Evolutionary conservation across 208 protist species (phyloP).

Genomic region (Trypanosoma caninum): DNA sequence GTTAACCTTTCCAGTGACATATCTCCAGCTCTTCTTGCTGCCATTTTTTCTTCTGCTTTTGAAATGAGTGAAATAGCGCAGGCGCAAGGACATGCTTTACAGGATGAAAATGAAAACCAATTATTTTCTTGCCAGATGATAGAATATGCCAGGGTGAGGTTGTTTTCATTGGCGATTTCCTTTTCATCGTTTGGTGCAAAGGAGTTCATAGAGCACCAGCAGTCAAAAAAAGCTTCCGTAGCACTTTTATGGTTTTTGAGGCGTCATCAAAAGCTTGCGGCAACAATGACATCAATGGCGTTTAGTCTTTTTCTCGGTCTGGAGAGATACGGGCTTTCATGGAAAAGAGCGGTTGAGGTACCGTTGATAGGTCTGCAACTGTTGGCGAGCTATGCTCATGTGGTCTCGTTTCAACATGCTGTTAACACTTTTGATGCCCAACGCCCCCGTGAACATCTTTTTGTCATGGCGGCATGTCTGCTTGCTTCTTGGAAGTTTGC

Average conservation of each 20-base stretch:
- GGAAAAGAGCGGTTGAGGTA: slow-evolving; percentile 24
- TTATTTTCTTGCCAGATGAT: not conserved
- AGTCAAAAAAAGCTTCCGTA: not conserved
- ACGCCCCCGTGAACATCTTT: slow-evolving; percentile 22
- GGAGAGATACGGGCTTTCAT: not conserved
- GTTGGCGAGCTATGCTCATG: slow-evolving; percentile 19
- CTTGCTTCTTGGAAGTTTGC: slow-evolving; percentile 35
- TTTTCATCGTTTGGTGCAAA: not conserved
- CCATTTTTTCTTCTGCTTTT: slow-evolving; percentile 14
- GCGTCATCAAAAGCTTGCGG: slow-evolving; percentile 15
- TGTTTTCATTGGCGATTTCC: not conserved
- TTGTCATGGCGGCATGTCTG: slow-evolving; percentile 33
- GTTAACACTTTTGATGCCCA: slow-evolving; percentile 5
- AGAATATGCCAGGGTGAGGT: slow-evolving; percentile 10
- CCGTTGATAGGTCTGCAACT: slow-evolving; percentile 30
- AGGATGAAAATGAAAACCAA: not conserved
- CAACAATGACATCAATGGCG: slow-evolving; percentile 20
- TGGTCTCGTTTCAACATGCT: slow-evolving; percentile 4
- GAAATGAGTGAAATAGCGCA: not conserved
- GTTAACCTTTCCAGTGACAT: slow-evolving; percentile 10
- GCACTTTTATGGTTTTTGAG: slow-evolving; percentile 21
- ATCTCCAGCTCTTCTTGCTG: slow-evolving; percentile 4
- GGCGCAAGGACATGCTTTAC: not conserved
- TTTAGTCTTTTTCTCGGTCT: slow-evolving; percentile 21
- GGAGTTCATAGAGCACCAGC: not conserved